Percentiles rank a stretch among this genome's conserved stretches.
Conservation (phyloP, 345 rosid species). For the Rhizophora apiculata region DNA sequence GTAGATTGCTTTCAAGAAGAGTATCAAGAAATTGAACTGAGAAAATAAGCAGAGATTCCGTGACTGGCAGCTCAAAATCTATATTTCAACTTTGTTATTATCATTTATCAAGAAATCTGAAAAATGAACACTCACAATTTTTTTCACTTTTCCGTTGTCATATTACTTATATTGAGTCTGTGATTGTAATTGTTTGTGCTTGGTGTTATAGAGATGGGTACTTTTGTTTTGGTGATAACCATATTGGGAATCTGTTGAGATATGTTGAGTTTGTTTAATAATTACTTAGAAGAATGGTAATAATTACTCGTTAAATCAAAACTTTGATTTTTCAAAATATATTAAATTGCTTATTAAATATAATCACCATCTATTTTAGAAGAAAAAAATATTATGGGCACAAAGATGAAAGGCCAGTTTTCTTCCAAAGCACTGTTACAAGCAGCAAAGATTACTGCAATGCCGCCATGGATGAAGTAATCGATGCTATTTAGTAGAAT, state of each 20-base stretch:
- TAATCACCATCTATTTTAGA: slow-evolving; percentile 34
- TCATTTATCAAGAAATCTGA: no score
- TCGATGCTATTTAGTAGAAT: no score
- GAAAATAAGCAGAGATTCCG: slow-evolving; percentile 65
- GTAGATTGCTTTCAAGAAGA: slow-evolving; percentile 40
- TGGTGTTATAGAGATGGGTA: not conserved
- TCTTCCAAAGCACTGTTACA: slow-evolving; percentile 41
- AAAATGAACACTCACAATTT: no score
- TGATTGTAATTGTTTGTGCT: not conserved
- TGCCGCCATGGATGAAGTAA: no score
- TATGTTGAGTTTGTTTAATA: no score
- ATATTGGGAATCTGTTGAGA: no score
- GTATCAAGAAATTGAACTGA: slow-evolving; percentile 64
- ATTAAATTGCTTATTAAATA: slow-evolving; percentile 51
- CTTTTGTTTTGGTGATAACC: no score
- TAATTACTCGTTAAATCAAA: slow-evolving; percentile 22
- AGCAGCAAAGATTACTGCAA: slow-evolving; percentile 21
- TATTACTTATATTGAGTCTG: slow-evolving; percentile 5
- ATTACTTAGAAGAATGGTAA: slow-evolving; percentile 23
- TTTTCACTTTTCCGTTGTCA: not conserved
- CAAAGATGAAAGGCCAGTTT: slow-evolving; percentile 48
- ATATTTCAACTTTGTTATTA: no score
- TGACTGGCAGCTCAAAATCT: slow-evolving; percentile 61
- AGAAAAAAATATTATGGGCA: slow-evolving; percentile 44
- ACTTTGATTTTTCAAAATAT: slow-evolving; percentile 43